phyloP scores from a whole-genome alignment of 2,329 filamentous ascomycete species.

The Aspergillus flavus region DNA sequence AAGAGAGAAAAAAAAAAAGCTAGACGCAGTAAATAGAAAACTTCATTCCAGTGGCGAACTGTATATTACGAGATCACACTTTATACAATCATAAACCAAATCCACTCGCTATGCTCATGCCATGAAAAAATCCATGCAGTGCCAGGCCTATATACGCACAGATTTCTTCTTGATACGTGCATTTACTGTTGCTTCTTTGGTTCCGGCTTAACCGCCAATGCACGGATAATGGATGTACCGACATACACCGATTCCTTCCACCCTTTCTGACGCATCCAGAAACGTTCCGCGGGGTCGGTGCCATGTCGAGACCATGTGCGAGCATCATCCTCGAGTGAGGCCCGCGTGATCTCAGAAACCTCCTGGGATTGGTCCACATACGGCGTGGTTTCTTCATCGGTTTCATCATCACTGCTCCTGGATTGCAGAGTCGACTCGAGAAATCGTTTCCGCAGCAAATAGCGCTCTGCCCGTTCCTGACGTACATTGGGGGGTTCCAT shows the following conservation, averaged over 20 bases:
- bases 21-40: background rate
- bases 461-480: constrained; percentile 81
- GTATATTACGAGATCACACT: background rate
- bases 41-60: background rate
- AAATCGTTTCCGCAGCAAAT: constrained; percentile 75
- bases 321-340: constrained; percentile 47
- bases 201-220: constrained; percentile 25
- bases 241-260: constrained; percentile 47
- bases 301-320: constrained; percentile 37
- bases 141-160: background rate
- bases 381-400: constrained; percentile 1
- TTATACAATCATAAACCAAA: background rate
- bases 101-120: background rate
- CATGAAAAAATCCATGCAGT: background rate
- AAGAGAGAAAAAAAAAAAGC: no score
- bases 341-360: constrained; percentile 36
- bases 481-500: constrained; percentile 84
- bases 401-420: constrained; percentile 27
- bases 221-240: constrained; percentile 44
- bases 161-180: no score
- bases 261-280: constrained; percentile 49
- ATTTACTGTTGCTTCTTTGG: constrained; percentile 33
- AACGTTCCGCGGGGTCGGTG: constrained; percentile 38
- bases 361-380: constrained; percentile 17
- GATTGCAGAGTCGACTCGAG: constrained; percentile 55